Conservation (phyloP, 129 eudicot genomes). For the Chrysanthemum lavandulifolium region DNA sequence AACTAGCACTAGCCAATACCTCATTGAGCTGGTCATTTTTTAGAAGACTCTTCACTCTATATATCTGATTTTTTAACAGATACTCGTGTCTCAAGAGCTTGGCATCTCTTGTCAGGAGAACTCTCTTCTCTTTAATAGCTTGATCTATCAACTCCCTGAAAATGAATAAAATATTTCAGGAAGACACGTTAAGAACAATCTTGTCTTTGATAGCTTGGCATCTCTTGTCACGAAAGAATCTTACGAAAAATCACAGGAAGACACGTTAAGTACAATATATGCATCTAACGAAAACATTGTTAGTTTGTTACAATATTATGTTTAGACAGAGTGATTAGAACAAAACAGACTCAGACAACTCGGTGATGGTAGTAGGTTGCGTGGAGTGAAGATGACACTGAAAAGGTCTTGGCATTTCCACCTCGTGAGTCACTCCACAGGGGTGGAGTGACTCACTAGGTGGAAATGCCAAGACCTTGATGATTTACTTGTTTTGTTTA, state of each 20-base stretch:
- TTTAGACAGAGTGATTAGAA: too few species aligned
- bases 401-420: not conserved
- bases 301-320: too few species aligned
- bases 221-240: too few species aligned
- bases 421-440: too few species aligned
- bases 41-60: constrained; percentile 71
- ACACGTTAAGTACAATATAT: too few species aligned
- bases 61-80: constrained; percentile 79
- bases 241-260: too few species aligned
- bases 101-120: constrained; percentile 87
- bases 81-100: constrained; percentile 85
- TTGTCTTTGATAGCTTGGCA: not conserved
- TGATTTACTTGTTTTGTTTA: not conserved
- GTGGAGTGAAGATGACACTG: constrained; percentile 13
- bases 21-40: constrained; percentile 88
- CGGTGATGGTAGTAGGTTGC: constrained; percentile 17
- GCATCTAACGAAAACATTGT: too few species aligned
- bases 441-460: too few species aligned
- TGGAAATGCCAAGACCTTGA: too few species aligned
- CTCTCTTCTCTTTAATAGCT: constrained; percentile 79
- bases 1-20: constrained; percentile 42
- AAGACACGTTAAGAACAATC: not conserved
- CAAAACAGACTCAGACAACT: not conserved
- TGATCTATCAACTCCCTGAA: constrained; percentile 83
- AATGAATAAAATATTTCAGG: constrained; percentile 14